Evolutionary conservation across 805 yeast genomes (phyloP).

Genomic region (Cyberlindnera petersonii): DNA sequence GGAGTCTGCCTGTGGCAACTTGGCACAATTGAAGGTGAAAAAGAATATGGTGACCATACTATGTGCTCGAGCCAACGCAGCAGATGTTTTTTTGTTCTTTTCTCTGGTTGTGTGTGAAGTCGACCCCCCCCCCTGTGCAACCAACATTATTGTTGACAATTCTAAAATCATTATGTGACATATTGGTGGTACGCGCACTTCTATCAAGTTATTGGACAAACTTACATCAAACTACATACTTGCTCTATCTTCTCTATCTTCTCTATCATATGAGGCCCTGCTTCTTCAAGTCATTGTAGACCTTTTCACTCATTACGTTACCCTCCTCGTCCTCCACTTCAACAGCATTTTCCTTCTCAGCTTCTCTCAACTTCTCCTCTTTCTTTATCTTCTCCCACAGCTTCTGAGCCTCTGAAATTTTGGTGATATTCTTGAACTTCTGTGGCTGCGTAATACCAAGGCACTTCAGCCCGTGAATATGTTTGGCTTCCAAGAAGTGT

Average conservation of each 20-base stretch:
- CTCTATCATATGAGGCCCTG: slow-evolving; percentile 67
- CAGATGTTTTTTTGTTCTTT: neutral
- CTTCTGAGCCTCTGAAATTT: slow-evolving; percentile 61
- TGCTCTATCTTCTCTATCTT: neutral
- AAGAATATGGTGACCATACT: slow-evolving; percentile 19
- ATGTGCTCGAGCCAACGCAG: no score
- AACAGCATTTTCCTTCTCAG: slow-evolving; percentile 46
- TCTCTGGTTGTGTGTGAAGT: neutral
- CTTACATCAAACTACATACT: no score
- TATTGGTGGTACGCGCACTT: slow-evolving; percentile 2
- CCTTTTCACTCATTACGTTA: slow-evolving; percentile 81
- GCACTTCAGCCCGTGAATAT: slow-evolving; percentile 66
- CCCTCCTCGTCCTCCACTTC: slow-evolving; percentile 94
- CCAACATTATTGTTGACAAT: no score
- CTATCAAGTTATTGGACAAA: no score
- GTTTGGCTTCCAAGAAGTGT: slow-evolving; percentile 73
- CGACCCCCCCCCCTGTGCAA: no score
- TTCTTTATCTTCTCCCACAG: slow-evolving; percentile 47
- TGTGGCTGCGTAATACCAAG: slow-evolving; percentile 57
- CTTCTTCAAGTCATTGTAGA: slow-evolving; percentile 77
- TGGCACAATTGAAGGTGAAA: slow-evolving; percentile 55
- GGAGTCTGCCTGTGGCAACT: slow-evolving; percentile 34
- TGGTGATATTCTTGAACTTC: slow-evolving; percentile 59
- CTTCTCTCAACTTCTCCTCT: slow-evolving; percentile 9
- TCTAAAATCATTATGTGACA: no score